Conservation (phyloP, 768 basidiomycete species). For the Candolleomyces eurysporus region DNA sequence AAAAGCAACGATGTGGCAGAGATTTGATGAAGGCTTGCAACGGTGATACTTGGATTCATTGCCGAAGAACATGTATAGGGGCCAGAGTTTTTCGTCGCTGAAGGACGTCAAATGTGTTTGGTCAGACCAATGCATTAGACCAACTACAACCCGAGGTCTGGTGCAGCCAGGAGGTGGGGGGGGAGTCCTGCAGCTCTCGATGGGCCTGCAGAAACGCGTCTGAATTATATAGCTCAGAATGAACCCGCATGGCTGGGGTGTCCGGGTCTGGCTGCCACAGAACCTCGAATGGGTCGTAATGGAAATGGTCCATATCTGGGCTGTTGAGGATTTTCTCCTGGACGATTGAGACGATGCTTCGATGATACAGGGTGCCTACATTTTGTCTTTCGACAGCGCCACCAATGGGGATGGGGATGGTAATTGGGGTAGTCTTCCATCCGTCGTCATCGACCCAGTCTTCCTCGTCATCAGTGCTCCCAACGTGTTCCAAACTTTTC, state of each 20-base stretch:
- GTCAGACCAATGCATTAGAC: conserved; percentile 18
- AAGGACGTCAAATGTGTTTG: conserved; percentile 22
- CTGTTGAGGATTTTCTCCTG: neutral
- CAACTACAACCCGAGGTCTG: conserved; percentile 15
- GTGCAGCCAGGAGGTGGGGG: conserved; percentile 8
- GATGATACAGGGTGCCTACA: conserved; percentile 1
- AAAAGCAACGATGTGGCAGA: conserved; percentile 41
- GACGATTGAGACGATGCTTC: neutral
- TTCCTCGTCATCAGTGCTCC: neutral
- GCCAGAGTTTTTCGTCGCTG: conserved; percentile 36
- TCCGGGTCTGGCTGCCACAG: conserved; percentile 19
- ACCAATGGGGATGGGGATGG: neutral
- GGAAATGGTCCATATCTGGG: neutral
- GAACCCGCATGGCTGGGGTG: conserved; percentile 13
- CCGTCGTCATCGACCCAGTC: neutral
- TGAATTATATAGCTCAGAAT: conserved; percentile 19
- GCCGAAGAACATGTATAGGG: conserved; percentile 37
- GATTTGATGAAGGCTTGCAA: conserved; percentile 21
- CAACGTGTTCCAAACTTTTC: neutral
- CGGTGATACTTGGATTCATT: conserved; percentile 40
- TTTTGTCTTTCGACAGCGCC: neutral
- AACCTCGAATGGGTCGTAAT: neutral
- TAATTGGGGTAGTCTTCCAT: neutral
- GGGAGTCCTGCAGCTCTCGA: conserved; percentile 10
- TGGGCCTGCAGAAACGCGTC: conserved; percentile 17